Evolutionary conservation across 2,329 filamentous ascomycete genomes (phyloP), one percentile per base, ranked within the genome.

Genomic region (Aureobasidium melanogenum): DNA sequence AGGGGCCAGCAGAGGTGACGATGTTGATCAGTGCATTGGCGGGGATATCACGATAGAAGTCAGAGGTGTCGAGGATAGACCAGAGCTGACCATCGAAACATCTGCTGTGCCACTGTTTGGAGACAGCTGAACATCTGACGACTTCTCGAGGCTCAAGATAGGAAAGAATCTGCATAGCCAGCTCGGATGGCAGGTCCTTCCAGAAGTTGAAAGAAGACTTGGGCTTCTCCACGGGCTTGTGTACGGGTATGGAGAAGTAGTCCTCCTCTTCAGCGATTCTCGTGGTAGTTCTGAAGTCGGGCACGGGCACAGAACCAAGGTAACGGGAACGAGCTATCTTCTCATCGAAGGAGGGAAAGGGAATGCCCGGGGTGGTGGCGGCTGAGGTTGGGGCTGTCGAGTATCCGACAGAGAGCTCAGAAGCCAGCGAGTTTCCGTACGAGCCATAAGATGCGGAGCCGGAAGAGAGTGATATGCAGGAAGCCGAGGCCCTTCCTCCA

Each of bases 71-170:
- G 52, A 97, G 82, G 44, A 82, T 84, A 3, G 85, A 86, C 94
- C 94, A 99, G 17, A 97, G 77, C 75, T 99, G 94, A 1, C 94
- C 94, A 72, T 99, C 93, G 68, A 93, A 96, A 75, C 93, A 97
- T 74, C 89, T 85, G 51, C 82, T 80, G 72, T 96, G 80, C 79
- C 94, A 97, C 6, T 81, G 76, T 72, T 86, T 91, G 70, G 86
- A 93, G 22, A 94, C 88, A 19, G 84, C 78, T 0, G 93, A 96
- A 61, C 84, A 83, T 62, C 86, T 83, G 12, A 97, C 85, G 36
- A 97, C 82, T 71, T 97, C 87, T 69, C 86, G 91, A 0, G 92
- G 91, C 30, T 80, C 79, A 22, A 97, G 79, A 67, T 88, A 91
- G 5, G 84, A 81, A 62, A 97, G 81, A 55, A 97, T 85, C 44